These are phyloP conservation scores for Yarrowia phangngaensis DNA, from an alignment of 805 yeast species.

Conservation along the genomic window DNA sequence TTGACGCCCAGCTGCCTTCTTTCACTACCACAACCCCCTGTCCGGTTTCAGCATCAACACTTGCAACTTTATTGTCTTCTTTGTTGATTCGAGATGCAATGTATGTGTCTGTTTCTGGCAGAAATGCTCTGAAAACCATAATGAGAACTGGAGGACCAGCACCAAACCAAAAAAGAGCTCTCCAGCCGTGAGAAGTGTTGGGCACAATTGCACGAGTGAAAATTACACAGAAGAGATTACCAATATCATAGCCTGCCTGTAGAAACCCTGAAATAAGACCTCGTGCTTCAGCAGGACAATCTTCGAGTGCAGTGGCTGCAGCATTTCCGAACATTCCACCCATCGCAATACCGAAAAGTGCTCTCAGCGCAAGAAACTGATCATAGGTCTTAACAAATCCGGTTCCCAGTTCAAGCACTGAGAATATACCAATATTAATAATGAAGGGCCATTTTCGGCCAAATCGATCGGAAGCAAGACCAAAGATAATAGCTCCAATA, in stretches of 20 bases:
- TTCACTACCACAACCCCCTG: background rate
- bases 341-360: constrained; percentile 65
- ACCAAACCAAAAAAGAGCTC: constrained; percentile 69
- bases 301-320: constrained; percentile 64
- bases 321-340: constrained; percentile 68
- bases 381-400: constrained; percentile 58
- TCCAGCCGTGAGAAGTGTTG: constrained; percentile 56
- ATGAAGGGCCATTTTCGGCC: constrained; percentile 70
- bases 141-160: constrained; percentile 63
- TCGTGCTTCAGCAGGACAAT: constrained; percentile 56
- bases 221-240: constrained; percentile 61
- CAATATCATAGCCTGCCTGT: constrained; percentile 78
- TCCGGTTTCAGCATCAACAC: constrained; percentile 28
- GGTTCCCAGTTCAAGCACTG: constrained; percentile 58
- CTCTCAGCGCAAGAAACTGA: constrained; percentile 60
- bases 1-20: constrained; percentile 28
- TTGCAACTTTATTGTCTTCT: constrained; percentile 1
- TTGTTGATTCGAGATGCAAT: constrained; percentile 36
- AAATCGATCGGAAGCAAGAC: constrained; percentile 55
- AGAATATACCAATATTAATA: constrained; percentile 49
- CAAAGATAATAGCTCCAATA: constrained; percentile 66
- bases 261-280: constrained; percentile 64
- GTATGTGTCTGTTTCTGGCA: constrained; percentile 60
- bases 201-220: constrained; percentile 58
- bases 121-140: constrained; percentile 52